These are phyloP conservation scores for Grosmannia serpens DNA, from an alignment of 2,329 filamentous ascomycete species.

Conservation along the genomic window DNA sequence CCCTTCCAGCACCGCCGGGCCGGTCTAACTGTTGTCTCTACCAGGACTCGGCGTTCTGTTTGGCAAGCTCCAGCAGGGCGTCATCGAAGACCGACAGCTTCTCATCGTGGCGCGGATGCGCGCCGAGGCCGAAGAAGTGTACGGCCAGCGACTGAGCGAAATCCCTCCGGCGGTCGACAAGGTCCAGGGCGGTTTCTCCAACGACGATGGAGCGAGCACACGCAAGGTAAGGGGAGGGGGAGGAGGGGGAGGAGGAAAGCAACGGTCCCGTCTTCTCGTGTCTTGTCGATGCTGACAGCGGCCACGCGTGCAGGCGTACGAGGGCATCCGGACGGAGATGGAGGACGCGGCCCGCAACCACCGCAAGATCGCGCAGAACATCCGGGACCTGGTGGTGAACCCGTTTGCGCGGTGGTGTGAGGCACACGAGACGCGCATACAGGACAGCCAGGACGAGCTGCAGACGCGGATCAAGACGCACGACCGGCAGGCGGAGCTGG, in stretches of 20 bases:
- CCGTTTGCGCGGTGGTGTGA: conserved; percentile 96
- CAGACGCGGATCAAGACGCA: conserved; percentile 85
- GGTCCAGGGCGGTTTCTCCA: conserved; percentile 69
- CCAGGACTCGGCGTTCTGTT: conserved; percentile 87
- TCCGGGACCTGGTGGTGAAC: conserved; percentile 86
- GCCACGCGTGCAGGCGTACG: conserved; percentile 58
- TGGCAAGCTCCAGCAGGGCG: conserved; percentile 90
- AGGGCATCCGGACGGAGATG: conserved; percentile 88
- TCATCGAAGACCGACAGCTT: conserved; percentile 89
- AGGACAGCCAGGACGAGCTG: conserved; percentile 90
- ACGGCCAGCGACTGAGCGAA: conserved; percentile 67
- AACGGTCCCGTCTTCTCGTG: no score
- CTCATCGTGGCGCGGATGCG: conserved; percentile 85
- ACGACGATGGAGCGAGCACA: conserved; percentile 91
- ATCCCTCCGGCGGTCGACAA: conserved; percentile 77
- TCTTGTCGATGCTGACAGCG: not conserved
- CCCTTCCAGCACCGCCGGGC: no score
- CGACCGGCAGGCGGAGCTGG: conserved; percentile 78
- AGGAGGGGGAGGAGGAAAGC: not conserved
- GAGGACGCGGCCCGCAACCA: conserved; percentile 80
- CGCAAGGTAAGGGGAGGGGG: conserved; percentile 55
- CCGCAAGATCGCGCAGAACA: conserved; percentile 91
- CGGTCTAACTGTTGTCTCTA: no score
- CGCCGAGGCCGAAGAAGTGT: conserved; percentile 87
- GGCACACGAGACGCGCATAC: conserved; percentile 79